phyloP scores from a whole-genome alignment of 2,329 filamentous ascomycete genomes.

The Penicillium sp. region DNA sequence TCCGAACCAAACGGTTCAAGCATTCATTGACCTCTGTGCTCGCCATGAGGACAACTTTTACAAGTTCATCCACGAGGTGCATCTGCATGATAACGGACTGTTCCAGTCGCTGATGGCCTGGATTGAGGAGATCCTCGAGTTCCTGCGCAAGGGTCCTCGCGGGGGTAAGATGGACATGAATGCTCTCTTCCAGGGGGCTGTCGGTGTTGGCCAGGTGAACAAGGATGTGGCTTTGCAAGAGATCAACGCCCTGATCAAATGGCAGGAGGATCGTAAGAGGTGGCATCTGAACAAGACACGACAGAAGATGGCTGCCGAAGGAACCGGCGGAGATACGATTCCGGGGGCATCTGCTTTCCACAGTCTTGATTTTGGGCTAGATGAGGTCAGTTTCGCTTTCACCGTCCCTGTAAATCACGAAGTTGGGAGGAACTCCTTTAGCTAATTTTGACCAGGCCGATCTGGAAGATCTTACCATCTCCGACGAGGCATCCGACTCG shows the following conservation, averaged over 20 bases:
- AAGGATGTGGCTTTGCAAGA: conserved; percentile 67
- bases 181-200: conserved; percentile 76
- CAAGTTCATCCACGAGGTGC: conserved; percentile 97
- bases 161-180: conserved; percentile 92
- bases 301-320: conserved; percentile 96
- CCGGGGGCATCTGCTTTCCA: conserved; percentile 58
- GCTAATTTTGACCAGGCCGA: conserved; percentile 49
- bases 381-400: conserved; percentile 52
- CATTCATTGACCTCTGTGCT: conserved; percentile 93
- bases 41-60: conserved; percentile 96
- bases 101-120: conserved; percentile 96
- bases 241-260: conserved; percentile 78
- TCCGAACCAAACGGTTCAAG: conserved; percentile 95
- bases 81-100: conserved; percentile 91
- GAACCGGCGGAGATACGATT: conserved; percentile 45
- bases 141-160: conserved; percentile 75
- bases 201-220: conserved; percentile 62
- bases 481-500: conserved; percentile 62
- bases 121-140: conserved; percentile 93
- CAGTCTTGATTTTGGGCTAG: conserved; percentile 81
- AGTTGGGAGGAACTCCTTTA: conserved; percentile 6
- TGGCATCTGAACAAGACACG: conserved; percentile 98
- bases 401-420: not conserved
- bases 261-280: conserved; percentile 93
- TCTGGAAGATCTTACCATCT: conserved; percentile 76